Conservation (phyloP, 371 early-diverging fungal genomes). For the Mucor mucedo region DNA sequence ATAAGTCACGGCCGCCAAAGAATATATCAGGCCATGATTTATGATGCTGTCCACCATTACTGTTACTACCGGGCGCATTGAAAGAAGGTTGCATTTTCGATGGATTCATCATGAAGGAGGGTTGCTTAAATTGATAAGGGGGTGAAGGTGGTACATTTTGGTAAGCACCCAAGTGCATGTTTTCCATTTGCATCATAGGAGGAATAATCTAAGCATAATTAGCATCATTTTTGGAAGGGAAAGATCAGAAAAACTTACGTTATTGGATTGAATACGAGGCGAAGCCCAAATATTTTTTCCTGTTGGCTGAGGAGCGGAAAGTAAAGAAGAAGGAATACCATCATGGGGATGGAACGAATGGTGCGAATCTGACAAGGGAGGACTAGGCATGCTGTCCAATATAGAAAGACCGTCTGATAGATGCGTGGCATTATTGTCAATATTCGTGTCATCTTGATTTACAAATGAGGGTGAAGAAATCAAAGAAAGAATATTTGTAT, state of each 20-base stretch:
- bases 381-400: neutral
- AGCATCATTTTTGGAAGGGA: neutral
- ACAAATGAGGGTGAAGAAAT: neutral
- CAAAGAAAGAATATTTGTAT: neutral
- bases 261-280: conserved; percentile 13
- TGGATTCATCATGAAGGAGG: neutral
- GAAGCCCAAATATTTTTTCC: conserved; percentile 26
- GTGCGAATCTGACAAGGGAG: conserved; percentile 5
- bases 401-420: conserved; percentile 2
- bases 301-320: conserved; percentile 17
- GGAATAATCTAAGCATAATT: conserved; percentile 4
- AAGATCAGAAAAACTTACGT: conserved; percentile 6
- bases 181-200: conserved; percentile 10
- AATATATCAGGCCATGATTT: conserved; percentile 22
- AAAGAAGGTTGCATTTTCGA: neutral
- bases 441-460: neutral
- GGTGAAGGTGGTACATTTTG: neutral
- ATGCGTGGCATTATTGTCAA: neutral
- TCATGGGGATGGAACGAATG: conserved; percentile 6
- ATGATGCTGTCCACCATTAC: neutral
- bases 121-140: neutral
- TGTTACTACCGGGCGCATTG: conserved; percentile 6
- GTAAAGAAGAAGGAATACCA: conserved; percentile 5
- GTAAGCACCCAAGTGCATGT: neutral
- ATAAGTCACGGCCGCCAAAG: conserved; percentile 20